Conservation (phyloP, 257 asterid species). For the Rehmannia glutinosa region DNA sequence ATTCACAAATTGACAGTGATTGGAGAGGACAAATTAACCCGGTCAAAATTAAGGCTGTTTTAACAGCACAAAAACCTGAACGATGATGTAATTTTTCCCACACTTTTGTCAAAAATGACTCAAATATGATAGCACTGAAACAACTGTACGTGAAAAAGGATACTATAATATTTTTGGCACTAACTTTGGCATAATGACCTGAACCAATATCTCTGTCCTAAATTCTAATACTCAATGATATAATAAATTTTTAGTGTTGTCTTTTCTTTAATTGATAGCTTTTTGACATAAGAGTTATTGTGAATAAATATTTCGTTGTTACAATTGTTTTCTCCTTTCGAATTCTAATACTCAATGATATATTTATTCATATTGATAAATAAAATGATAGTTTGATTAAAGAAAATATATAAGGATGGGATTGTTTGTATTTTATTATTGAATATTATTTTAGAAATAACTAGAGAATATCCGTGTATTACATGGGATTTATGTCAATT, state of each 20-base stretch:
- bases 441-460: too few relatives aligned
- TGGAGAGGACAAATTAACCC: conserved; percentile 3
- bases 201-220: not conserved
- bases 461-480: too few relatives aligned
- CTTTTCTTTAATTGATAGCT: not conserved
- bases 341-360: too few relatives aligned
- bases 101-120: not conserved
- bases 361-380: too few relatives aligned
- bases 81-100: conserved; percentile 8
- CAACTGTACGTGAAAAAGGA: not conserved
- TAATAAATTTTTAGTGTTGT: not conserved
- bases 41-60: conserved; percentile 20
- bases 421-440: too few relatives aligned
- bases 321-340: too few relatives aligned
- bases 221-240: not conserved
- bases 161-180: conserved; percentile 8
- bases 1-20: conserved; percentile 13
- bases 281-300: not conserved
- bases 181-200: not conserved
- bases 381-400: too few relatives aligned
- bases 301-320: not conserved
- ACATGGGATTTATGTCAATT: too few relatives aligned
- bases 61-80: not conserved
- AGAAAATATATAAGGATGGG: too few relatives aligned
- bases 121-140: not conserved